Evolutionary conservation across 345 rosid species (phyloP), one percentile per base, ranked within the genome.

Genomic region (Hibiscus tridactylites): DNA sequence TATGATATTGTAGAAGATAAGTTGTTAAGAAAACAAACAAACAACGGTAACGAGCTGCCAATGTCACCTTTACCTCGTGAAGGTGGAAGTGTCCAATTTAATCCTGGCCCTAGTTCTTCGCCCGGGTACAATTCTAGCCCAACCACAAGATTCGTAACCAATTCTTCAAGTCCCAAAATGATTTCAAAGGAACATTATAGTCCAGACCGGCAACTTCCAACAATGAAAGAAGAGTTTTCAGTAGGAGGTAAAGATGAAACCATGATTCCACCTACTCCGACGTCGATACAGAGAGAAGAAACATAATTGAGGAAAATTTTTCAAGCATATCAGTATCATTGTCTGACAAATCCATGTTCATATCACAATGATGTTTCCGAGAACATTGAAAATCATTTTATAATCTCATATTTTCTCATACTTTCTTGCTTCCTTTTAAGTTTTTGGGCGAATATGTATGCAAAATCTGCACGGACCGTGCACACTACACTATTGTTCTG

Each of bases 11-110:
- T 50, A 50, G 56, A 50, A 50, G 52, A 47, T 47, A 50, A 50
- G 56, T 50, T 50, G n/a, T 50, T 50, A 59, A 70, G 65, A 57
- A 77, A 78, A 65, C 63, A 73, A 49, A 75, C 29, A 19, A 82
- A 74, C 49, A 26, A 57, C 24, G 58, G 53, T 57, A 66, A 73
- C 39, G 59, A 68, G 61, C 29, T 42, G 13, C 77, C 76, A 24
- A 75, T 76, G 17, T 87, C 89, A 15, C 87, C 90, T 72, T 31
- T 87, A 76, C 86, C 87, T 65, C 79, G 80, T 49, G 92, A 84
- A 79, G 86, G 76, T 44, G 83, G 81, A 42, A 46, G 78, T 33
- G 21, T 46, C 21, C 83, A 75, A 53, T 67, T 78, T 47, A 73
- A 75, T 57, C 10, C 61, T 3, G 15, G 13, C 31, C 31, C 61